Conservation (phyloP, 2,329 filamentous ascomycete species). For the Diaporthe sp. region DNA sequence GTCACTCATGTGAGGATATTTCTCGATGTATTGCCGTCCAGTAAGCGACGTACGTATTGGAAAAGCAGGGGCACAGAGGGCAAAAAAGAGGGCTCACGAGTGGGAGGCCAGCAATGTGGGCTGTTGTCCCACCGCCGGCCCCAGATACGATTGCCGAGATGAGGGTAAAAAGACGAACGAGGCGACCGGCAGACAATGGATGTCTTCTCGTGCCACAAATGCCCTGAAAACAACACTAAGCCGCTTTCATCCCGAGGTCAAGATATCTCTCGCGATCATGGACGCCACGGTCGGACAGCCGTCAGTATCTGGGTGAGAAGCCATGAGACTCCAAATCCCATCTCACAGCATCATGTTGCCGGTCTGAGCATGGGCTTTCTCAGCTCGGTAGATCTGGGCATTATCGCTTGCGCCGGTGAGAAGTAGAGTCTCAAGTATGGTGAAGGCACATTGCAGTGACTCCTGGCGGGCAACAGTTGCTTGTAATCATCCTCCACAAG, state of each 20-base stretch:
- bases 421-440: background rate
- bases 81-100: background rate
- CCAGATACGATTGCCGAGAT: background rate
- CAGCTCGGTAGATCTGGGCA: background rate
- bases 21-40: background rate
- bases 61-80: background rate
- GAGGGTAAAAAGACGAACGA: background rate
- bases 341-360: background rate
- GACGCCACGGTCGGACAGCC: background rate
- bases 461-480: background rate
- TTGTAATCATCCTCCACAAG: background rate
- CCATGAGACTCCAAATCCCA: too few species aligned
- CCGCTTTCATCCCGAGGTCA: background rate
- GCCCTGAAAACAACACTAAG: background rate
- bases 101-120: background rate
- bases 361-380: background rate
- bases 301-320: background rate
- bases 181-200: background rate
- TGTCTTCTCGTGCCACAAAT: slow-evolving; percentile 1
- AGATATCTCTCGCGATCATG: too few species aligned
- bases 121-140: background rate
- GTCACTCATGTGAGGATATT: background rate
- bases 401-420: background rate
- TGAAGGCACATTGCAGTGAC: background rate
- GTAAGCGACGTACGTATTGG: too few species aligned